Evolutionary conservation across 495 filamentous ascomycete genomes (phyloP).

Genomic region (Xylaria longipes): DNA sequence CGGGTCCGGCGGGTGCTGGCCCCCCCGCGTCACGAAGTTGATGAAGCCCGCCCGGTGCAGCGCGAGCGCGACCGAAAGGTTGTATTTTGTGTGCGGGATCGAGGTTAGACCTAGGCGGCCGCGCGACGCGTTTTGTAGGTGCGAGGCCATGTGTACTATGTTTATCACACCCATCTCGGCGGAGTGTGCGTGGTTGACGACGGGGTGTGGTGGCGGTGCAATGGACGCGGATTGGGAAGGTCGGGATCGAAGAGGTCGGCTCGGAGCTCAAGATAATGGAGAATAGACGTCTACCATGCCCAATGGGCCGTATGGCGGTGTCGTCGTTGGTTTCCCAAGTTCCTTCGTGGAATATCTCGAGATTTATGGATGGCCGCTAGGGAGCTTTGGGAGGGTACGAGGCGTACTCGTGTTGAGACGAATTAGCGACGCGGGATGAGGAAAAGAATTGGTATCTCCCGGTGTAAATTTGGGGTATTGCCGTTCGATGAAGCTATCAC

Average conservation of each 20-base stretch:
- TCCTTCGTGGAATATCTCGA: not conserved
- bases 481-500: slow-evolving; percentile 17
- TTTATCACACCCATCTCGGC: slow-evolving; percentile 81
- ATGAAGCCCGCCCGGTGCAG: slow-evolving; percentile 86
- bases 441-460: not conserved
- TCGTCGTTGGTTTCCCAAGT: not conserved
- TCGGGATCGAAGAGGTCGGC: not conserved
- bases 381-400: not conserved
- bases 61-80: slow-evolving; percentile 74
- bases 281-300: not conserved
- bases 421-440: not conserved
- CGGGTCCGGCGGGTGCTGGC: slow-evolving; percentile 66
- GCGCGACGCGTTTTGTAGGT: slow-evolving; percentile 91
- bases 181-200: not conserved
- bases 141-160: slow-evolving; percentile 81
- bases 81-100: slow-evolving; percentile 79
- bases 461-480: not conserved
- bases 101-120: slow-evolving; percentile 88
- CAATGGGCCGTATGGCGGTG: slow-evolving; percentile 7
- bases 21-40: slow-evolving; percentile 80
- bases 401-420: not conserved
- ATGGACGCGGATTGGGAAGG: not conserved
- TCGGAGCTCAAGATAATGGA: not conserved
- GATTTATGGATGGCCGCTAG: not conserved
- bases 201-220: not conserved